phyloP scores from a whole-genome alignment of 306 rosid genomes.

The Dryas drummondii region DNA sequence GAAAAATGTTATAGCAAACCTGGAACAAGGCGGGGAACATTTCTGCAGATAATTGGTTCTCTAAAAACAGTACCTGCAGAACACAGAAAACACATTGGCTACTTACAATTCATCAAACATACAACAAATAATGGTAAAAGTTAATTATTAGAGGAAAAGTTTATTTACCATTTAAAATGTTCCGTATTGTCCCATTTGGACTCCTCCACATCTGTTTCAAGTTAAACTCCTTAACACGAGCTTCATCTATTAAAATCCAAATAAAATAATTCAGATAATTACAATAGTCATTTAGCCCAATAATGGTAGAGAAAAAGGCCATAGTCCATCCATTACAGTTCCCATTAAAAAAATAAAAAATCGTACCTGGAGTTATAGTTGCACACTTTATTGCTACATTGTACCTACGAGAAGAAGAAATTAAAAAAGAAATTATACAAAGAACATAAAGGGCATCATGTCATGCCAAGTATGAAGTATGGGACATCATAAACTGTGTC shows the following conservation, averaged over 20 bases:
- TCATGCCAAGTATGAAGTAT: no score
- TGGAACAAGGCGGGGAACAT: slow-evolving; percentile 84
- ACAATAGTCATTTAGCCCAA: neutral
- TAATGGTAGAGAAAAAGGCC: neutral
- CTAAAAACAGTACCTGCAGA: slow-evolving; percentile 83
- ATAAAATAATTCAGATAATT: slow-evolving; percentile 5
- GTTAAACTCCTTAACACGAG: slow-evolving; percentile 81
- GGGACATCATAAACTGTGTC: neutral
- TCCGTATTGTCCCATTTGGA: slow-evolving; percentile 96
- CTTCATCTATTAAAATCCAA: slow-evolving; percentile 60
- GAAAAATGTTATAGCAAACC: slow-evolving; percentile 39
- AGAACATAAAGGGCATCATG: neutral
- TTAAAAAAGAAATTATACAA: neutral
- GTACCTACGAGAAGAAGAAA: slow-evolving; percentile 47
- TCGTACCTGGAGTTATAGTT: slow-evolving; percentile 84
- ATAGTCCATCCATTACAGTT: slow-evolving; percentile 14
- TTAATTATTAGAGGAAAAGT: slow-evolving; percentile 12
- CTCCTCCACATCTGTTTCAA: slow-evolving; percentile 94
- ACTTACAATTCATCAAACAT: slow-evolving; percentile 13
- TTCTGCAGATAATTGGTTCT: slow-evolving; percentile 94
- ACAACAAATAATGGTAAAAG: slow-evolving; percentile 1
- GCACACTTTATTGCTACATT: slow-evolving; percentile 98
- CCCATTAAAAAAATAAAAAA: no score
- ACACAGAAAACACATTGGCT: slow-evolving; percentile 5
- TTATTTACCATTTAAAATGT: slow-evolving; percentile 76